Conservation (phyloP, 2,329 filamentous ascomycete genomes). For the Blumeria graminis region DNA sequence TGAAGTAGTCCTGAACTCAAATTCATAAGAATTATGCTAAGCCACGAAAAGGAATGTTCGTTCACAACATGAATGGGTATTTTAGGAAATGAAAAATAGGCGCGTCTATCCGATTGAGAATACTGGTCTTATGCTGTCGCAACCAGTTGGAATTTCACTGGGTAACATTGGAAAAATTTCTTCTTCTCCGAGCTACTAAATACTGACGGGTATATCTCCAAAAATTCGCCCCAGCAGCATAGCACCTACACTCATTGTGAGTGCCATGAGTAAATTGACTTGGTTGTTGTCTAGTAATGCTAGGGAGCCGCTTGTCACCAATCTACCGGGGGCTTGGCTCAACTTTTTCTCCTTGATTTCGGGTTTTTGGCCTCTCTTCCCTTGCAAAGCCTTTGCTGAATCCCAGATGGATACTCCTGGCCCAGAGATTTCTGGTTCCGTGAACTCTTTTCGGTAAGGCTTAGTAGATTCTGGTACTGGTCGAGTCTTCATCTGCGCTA, state of each 20-base stretch:
- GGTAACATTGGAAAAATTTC: no score
- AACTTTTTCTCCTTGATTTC: conserved; percentile 22
- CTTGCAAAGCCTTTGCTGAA: conserved; percentile 19
- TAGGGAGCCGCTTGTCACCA: conserved; percentile 37
- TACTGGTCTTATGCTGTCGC: no score
- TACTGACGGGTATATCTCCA: no score
- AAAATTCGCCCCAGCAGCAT: conserved; percentile 29
- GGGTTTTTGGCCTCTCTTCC: conserved; percentile 17
- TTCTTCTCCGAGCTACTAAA: no score
- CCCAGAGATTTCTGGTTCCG: conserved; percentile 10
- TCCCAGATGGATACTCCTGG: conserved; percentile 19
- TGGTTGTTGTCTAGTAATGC: conserved; percentile 83
- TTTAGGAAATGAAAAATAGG: no score
- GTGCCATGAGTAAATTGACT: conserved; percentile 83
- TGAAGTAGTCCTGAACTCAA: no score
- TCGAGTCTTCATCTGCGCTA: conserved; percentile 14
- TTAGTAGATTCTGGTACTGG: conserved; percentile 12
- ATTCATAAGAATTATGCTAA: no score
- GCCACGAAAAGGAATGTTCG: no score
- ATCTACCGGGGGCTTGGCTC: conserved; percentile 12
- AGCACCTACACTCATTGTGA: conserved; percentile 51
- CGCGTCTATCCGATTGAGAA: no score
- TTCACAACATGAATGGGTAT: no score
- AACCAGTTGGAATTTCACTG: no score
- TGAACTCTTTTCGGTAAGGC: no score